phyloP scores from a whole-genome alignment of 1,139 yeast genomes.

The Geotrichum carabidarum region DNA sequence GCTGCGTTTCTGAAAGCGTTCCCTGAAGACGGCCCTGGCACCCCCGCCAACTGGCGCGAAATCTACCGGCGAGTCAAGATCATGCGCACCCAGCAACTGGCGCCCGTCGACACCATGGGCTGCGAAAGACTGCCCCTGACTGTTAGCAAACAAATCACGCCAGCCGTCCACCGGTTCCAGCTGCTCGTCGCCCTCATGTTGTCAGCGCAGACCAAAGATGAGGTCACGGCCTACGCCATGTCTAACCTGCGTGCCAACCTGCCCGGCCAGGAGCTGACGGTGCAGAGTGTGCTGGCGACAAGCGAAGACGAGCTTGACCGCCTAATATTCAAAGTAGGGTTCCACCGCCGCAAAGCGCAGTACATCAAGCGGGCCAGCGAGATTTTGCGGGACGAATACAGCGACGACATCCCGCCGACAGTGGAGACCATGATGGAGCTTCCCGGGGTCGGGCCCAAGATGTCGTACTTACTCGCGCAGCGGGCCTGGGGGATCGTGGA shows the following conservation, averaged over 20 bases:
- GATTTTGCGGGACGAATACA: constrained; percentile 47
- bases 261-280: constrained; percentile 33
- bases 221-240: constrained; percentile 73
- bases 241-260: constrained; percentile 46
- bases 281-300: constrained; percentile 43
- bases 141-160: constrained; percentile 28
- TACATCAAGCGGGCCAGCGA: constrained; percentile 61
- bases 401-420: constrained; percentile 58
- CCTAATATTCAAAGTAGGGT: constrained; percentile 77
- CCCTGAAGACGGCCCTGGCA: constrained; percentile 9
- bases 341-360: constrained; percentile 71
- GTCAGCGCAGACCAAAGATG: constrained; percentile 91
- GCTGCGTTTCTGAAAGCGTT: constrained; percentile 8
- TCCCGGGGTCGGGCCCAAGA: constrained; percentile 96
- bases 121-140: constrained; percentile 65
- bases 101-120: constrained; percentile 90
- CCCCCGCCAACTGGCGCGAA: constrained; percentile 35
- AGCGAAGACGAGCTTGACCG: constrained; percentile 56
- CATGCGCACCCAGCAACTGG: constrained; percentile 57
- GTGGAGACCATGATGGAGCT: constrained; percentile 60
- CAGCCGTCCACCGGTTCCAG: constrained; percentile 58
- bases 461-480: constrained; percentile 80
- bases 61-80: constrained; percentile 58
- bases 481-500: constrained; percentile 67
- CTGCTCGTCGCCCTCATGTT: constrained; percentile 75